phyloP scores from a whole-genome alignment of 805 yeast genomes.

The Teunomyces cretensis region DNA sequence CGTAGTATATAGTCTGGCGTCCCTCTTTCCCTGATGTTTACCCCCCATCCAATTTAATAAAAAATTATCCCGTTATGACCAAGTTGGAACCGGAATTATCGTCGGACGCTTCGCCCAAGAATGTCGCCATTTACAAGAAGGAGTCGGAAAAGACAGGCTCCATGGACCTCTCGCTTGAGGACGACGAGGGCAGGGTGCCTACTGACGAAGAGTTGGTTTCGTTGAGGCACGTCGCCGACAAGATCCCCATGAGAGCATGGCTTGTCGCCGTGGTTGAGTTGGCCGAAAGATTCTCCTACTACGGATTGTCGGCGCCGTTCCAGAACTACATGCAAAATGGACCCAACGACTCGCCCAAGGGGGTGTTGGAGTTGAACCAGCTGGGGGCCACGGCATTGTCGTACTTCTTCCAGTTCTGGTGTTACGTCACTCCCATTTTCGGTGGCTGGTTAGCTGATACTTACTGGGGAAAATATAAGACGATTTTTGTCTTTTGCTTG shows the following conservation, averaged over 20 bases:
- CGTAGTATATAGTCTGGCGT: not conserved
- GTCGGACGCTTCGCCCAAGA: not conserved
- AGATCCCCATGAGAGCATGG: slow-evolving; percentile 54
- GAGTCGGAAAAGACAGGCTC: not conserved
- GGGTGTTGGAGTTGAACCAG: slow-evolving; percentile 59
- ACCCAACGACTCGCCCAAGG: slow-evolving; percentile 37
- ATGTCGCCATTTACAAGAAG: not conserved
- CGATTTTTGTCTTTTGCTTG: slow-evolving; percentile 60
- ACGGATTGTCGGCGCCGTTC: slow-evolving; percentile 73
- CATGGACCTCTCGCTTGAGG: slow-evolving; percentile 1
- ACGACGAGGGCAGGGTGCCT: slow-evolving; percentile 42
- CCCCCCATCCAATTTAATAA: not conserved
- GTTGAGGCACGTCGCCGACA: slow-evolving; percentile 51
- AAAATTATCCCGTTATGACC: not conserved
- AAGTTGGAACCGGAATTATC: not conserved
- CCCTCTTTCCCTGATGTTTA: not conserved
- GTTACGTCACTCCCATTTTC: slow-evolving; percentile 72
- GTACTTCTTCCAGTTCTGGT: slow-evolving; percentile 76
- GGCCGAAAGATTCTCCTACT: slow-evolving; percentile 77
- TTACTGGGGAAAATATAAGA: slow-evolving; percentile 66
- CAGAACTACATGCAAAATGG: slow-evolving; percentile 71
- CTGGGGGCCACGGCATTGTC: slow-evolving; percentile 69
- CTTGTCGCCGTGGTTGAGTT: slow-evolving; percentile 69
- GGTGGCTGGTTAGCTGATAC: slow-evolving; percentile 78
- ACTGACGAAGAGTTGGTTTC: slow-evolving; percentile 55